Evolutionary conservation across 2,329 filamentous ascomycete species (phyloP), one percentile per base, ranked within the genome.

Genomic region (Colletotrichum somersetense): DNA sequence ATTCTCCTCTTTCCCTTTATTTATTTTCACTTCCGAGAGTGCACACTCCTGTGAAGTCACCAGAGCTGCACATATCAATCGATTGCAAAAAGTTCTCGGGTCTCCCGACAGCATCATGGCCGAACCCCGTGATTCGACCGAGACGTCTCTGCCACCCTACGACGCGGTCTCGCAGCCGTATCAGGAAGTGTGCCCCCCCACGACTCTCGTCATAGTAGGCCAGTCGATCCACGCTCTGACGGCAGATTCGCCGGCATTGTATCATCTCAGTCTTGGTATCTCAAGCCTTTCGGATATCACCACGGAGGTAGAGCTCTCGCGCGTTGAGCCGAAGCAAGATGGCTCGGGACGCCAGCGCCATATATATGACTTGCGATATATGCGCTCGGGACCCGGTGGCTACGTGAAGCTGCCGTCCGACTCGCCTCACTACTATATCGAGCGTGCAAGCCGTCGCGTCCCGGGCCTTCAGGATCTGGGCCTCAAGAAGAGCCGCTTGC

Each of bases 201-300:
- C 56, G 33, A 67, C 64, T 11, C 64, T 67, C 2, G 12, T 67
- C 23, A 57, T 67, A 35, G 46, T 18, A 2, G 33, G 30, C 18
- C 64, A 67, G 23, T 67, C 56, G 42, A 67, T 67, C 55, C 64
- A 67, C 12, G 64, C n/a, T 11, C 56, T 67, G 18, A 67, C 56
- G 6, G 42, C 56, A 52, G 64, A 67, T 18, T 67, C 56, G 26
- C 64, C 56, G 46, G 12, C 18, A 0, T 12, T 67, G 33, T 67
- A 67, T 18, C 56, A 57, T 33, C 56, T 67, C 1, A 67, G 46
- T 26, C 55, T 67, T 4, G 64, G 64, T 20, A 61, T 67, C 42
- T 59, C 56, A 33, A 38, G 26, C 11, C 64, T 67, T 20, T 61
- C 56, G 18, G 55, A 67, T 16, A 67, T 67, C 0, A 67, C 64